Evolutionary conservation across 2,329 filamentous ascomycete species (phyloP), one percentile per base, ranked within the genome.

Genomic region (Remersonia thermophila): DNA sequence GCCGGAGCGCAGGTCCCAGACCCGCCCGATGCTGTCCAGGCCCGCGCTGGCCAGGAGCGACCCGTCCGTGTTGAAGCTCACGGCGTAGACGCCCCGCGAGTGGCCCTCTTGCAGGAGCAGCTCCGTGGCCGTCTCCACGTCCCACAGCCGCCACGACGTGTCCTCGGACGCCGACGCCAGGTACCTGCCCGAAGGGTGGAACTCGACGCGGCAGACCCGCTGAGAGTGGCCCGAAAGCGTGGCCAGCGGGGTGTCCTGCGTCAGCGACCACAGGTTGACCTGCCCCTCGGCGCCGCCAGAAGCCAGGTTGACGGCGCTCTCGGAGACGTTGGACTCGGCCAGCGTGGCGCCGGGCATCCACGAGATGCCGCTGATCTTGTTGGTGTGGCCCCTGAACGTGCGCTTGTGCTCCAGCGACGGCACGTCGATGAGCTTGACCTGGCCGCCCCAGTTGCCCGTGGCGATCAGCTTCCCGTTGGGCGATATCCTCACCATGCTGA

Each of bases 61-160:
- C 1, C 91, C 91, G 53, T 98, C 91, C 0, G 72, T 72, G 55
- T 93, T 94, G 64, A 96, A 96, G 52, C 77, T 77, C 35, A 96
- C 73, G 0, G 86, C 73, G 52, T 91, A 96, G 10, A 96, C 91
- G 43, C 93, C 91, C 37, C 89, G 77, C 8, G 86, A 93, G 56
- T 98, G 91, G 1, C 91, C 91, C 60, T 96, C 89, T 57, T 98
- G 91, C 1, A 93, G 67, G 1, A 93, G 67, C 2, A 96, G 62
- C 53, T 96, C 87, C 2, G 79, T 79, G 0, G 77, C 83, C 0
- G 81, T 91, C 47, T 84, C 78, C 1, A 96, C 76, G 55, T 96
- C 89, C 89, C 91, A 98, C 25, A 98, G 66, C 30, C 89, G 77
- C 91, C 91, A 98, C 0, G 91, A 94, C 2, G 86, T 94, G 55